Percentiles rank a stretch among this genome's conserved stretches.
phyloP scores from a whole-genome alignment of 1,284 basidiomycete species.

The Singerocomus rubriflavus region DNA sequence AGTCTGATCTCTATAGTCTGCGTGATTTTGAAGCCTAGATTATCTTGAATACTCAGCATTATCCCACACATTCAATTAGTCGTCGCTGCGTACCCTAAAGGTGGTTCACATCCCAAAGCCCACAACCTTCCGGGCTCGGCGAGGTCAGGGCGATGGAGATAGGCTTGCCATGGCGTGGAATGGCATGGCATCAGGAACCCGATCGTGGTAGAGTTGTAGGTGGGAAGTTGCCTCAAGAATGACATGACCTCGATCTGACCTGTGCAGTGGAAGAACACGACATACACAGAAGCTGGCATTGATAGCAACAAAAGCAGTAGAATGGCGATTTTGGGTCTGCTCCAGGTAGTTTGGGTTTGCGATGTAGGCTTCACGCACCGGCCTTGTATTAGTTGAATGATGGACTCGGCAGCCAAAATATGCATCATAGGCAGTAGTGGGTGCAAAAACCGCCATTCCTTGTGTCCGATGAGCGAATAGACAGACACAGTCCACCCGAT shows the following conservation, averaged over 20 bases:
- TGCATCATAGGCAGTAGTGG: constrained; percentile 87
- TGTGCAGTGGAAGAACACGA: constrained; percentile 69
- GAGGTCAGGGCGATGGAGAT: constrained; percentile 72
- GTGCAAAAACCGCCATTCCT: constrained; percentile 97
- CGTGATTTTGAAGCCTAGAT: constrained; percentile 47
- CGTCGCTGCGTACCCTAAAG: constrained; percentile 56
- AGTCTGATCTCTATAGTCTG: constrained; percentile 78
- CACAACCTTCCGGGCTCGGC: constrained; percentile 57
- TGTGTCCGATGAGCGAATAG: constrained; percentile 84
- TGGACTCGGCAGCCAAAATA: constrained; percentile 71
- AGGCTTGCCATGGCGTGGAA: constrained; percentile 93
- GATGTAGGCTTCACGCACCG: constrained; percentile 5
- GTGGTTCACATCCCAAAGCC: constrained; percentile 91
- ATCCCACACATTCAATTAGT: not conserved
- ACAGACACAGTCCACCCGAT: constrained; percentile 63
- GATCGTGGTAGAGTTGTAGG: constrained; percentile 53
- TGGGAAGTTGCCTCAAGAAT: constrained; percentile 54
- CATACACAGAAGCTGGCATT: constrained; percentile 63
- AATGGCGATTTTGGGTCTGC: constrained; percentile 12
- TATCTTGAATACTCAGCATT: constrained; percentile 7
- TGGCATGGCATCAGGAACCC: constrained; percentile 97
- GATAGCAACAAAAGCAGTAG: constrained; percentile 51
- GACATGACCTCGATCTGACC: constrained; percentile 76
- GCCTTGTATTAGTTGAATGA: constrained; percentile 48
- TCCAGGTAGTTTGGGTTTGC: constrained; percentile 11